Conservation (phyloP, 441 rosid species). For the Dalechampia spathulata region DNA sequence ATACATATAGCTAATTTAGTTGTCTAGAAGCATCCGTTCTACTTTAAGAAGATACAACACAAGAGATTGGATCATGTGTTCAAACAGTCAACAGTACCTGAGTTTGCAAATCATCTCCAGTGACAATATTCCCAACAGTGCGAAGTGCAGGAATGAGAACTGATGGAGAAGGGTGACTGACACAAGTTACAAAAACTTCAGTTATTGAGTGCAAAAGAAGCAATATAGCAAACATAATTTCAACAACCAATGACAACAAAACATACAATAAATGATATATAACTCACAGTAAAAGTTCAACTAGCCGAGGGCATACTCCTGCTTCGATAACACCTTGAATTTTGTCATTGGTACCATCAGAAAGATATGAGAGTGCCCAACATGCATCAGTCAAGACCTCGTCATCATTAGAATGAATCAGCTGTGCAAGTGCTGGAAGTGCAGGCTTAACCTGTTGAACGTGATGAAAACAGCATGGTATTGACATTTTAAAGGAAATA, state of each 20-base stretch:
- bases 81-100: slow-evolving; percentile 37
- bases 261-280: not conserved
- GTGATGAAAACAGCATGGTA: too few species aligned
- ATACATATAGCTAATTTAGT: too few species aligned
- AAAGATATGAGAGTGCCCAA: slow-evolving; percentile 83
- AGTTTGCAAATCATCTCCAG: slow-evolving; percentile 82
- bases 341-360: slow-evolving; percentile 80
- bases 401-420: slow-evolving; percentile 64
- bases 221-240: slow-evolving; percentile 3
- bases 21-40: too few species aligned
- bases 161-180: slow-evolving; percentile 66
- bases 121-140: slow-evolving; percentile 70
- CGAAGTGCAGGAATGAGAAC: slow-evolving; percentile 83
- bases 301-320: slow-evolving; percentile 56
- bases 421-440: slow-evolving; percentile 53
- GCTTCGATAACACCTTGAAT: slow-evolving; percentile 66
- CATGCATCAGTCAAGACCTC: slow-evolving; percentile 84
- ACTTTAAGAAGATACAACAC: too few species aligned
- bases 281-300: slow-evolving; percentile 61
- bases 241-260: not conserved
- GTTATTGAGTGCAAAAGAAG: too few species aligned
- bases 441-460: slow-evolving; percentile 40
- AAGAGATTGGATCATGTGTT: too few species aligned
- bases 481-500: too few species aligned
- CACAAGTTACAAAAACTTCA: too few species aligned